Conservation (phyloP, 2,329 filamentous ascomycete genomes). For the Dichotomopilus funicola region DNA sequence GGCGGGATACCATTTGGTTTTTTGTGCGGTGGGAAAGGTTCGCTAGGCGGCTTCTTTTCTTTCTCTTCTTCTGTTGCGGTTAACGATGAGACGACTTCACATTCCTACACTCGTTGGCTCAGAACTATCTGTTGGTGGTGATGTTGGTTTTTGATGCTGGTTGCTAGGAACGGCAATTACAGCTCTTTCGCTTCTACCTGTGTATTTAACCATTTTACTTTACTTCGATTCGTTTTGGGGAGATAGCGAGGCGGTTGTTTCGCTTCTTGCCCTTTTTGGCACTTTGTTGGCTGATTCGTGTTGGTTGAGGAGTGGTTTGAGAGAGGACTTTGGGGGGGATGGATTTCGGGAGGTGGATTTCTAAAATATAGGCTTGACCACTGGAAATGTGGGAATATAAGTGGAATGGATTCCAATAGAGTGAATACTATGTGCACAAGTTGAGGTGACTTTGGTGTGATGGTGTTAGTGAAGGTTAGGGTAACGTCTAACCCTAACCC, state of each 20-base stretch:
- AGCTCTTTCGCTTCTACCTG: constrained; percentile 10
- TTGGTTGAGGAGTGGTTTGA: constrained; percentile 6
- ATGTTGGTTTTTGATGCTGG: no score
- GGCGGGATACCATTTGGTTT: constrained; percentile 5
- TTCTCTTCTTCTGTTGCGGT: not conserved
- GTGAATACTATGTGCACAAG: no score
- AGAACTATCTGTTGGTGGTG: not conserved
- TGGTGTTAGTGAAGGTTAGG: no score
- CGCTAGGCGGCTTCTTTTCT: no score
- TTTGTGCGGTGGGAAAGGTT: not conserved
- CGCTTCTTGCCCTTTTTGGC: not conserved
- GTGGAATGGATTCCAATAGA: constrained; percentile 3
- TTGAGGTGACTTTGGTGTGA: no score
- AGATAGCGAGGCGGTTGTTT: not conserved
- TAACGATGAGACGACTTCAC: constrained; percentile 9
- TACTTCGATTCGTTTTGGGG: constrained; percentile 13
- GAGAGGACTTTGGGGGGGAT: not conserved
- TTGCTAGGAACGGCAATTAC: not conserved
- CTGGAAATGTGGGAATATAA: not conserved
- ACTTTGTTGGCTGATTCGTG: not conserved
- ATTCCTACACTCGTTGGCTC: not conserved
- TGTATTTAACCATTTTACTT: constrained; percentile 9
- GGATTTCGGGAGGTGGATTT: not conserved
- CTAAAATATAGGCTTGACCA: not conserved
- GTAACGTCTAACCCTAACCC: no score